phyloP scores from a whole-genome alignment of 306 rosid species.

The Rubus idaeus region DNA sequence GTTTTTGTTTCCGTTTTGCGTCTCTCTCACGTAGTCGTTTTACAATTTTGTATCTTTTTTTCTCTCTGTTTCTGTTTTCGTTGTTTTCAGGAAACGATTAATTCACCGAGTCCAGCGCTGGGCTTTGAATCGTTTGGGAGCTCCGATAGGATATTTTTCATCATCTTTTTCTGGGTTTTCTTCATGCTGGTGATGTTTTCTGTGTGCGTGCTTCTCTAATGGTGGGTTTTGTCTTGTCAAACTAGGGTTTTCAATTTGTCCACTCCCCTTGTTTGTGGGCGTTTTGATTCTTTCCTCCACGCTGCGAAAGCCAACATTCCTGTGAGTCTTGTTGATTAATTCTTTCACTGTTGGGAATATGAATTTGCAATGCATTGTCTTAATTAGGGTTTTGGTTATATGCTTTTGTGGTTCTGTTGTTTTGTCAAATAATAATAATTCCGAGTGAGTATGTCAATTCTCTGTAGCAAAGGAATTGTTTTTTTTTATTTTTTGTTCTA shows the following conservation, averaged over 20 bases:
- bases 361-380: neutral
- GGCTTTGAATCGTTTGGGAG: neutral
- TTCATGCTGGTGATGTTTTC: conserved; percentile 23
- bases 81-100: conserved; percentile 9
- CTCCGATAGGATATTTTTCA: neutral
- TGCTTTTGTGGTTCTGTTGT: neutral
- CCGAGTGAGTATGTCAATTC: neutral
- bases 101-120: neutral
- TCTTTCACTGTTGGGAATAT: neutral
- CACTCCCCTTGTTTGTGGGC: neutral
- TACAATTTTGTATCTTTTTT: neutral
- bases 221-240: conserved; percentile 49
- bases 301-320: conserved; percentile 30
- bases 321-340: conserved; percentile 42
- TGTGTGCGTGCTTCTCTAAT: conserved; percentile 38
- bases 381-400: neutral
- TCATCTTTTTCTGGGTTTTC: conserved; percentile 15
- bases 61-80: conserved; percentile 6
- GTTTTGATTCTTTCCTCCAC: neutral
- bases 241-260: conserved; percentile 68
- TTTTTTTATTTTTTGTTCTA: neutral
- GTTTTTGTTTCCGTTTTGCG: neutral
- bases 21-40: neutral
- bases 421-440: neutral
- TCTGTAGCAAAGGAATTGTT: too few species aligned